These are phyloP conservation scores for Scheffersomyces stipitis DNA, from an alignment of 805 yeast genomes.

Conservation along the genomic window DNA sequence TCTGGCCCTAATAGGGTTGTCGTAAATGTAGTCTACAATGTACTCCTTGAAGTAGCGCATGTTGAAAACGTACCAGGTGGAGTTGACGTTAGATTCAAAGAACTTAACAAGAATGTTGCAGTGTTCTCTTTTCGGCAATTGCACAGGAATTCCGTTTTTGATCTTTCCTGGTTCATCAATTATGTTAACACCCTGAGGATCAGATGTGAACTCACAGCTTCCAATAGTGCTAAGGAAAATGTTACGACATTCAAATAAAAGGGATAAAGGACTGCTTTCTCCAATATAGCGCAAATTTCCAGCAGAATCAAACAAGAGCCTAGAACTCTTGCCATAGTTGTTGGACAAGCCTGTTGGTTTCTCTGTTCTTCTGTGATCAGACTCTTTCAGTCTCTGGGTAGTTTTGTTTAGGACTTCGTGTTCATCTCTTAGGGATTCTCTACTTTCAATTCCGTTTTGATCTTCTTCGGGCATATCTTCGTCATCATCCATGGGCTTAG, in stretches of 20 bases:
- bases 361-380: neutral
- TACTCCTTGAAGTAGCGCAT: conserved; percentile 27
- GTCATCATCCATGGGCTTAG: no score
- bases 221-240: conserved; percentile 33
- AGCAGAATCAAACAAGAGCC: conserved; percentile 32
- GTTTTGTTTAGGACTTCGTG: neutral
- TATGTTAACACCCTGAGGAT: conserved; percentile 35
- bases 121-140: conserved; percentile 6
- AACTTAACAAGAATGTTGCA: conserved; percentile 13
- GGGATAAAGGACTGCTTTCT: conserved; percentile 42
- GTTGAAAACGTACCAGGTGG: conserved; percentile 38
- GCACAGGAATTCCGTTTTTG: conserved; percentile 15
- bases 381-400: neutral
- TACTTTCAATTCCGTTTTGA: neutral
- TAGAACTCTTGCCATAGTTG: conserved; percentile 20
- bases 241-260: conserved; percentile 39
- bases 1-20: conserved; percentile 24
- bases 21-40: conserved; percentile 29
- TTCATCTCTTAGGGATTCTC: neutral
- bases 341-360: conserved; percentile 10
- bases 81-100: conserved; percentile 40
- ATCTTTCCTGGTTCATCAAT: conserved; percentile 33
- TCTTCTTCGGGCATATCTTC: neutral
- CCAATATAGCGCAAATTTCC: conserved; percentile 41
- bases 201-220: conserved; percentile 34